Conservation (phyloP, 2,329 filamentous ascomycete species). For the Pseudocercospora cruenta region DNA sequence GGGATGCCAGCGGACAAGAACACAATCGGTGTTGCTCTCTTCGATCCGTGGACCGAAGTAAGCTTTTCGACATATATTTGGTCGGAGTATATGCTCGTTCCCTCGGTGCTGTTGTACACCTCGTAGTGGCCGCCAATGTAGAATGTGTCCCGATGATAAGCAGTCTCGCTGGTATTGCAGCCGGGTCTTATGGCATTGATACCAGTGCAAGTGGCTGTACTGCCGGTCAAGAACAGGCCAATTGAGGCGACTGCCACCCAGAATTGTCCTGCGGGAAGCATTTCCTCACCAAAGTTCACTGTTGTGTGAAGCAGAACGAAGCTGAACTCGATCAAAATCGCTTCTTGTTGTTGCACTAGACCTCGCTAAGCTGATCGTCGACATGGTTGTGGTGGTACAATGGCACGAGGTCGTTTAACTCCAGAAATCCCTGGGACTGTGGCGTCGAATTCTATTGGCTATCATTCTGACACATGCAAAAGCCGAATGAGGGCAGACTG, state of each 20-base stretch:
- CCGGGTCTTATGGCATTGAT: neutral
- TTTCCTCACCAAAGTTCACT: neutral
- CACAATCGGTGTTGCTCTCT: neutral
- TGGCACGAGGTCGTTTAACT: neutral
- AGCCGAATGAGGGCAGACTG: neutral
- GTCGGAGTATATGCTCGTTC: neutral
- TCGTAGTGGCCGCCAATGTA: neutral
- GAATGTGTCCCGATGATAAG: neutral
- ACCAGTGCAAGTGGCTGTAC: neutral
- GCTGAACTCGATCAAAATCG: neutral
- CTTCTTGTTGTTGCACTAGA: neutral
- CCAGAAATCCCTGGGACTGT: neutral
- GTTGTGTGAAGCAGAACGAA: neutral
- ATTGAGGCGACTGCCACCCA: neutral
- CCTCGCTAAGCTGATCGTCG: neutral
- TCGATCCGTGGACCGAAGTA: neutral
- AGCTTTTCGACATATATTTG: neutral
- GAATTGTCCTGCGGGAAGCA: neutral
- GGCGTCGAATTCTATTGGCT: neutral
- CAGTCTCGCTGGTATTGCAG: neutral
- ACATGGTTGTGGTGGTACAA: neutral
- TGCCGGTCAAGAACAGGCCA: neutral
- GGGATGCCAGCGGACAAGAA: neutral
- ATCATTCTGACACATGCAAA: neutral
- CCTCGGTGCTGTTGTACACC: neutral